Percentiles rank a stretch among this genome's conserved stretches.
phyloP scores from a whole-genome alignment of 2,329 filamentous ascomycete species.

The Fusarium sulawesiense region DNA sequence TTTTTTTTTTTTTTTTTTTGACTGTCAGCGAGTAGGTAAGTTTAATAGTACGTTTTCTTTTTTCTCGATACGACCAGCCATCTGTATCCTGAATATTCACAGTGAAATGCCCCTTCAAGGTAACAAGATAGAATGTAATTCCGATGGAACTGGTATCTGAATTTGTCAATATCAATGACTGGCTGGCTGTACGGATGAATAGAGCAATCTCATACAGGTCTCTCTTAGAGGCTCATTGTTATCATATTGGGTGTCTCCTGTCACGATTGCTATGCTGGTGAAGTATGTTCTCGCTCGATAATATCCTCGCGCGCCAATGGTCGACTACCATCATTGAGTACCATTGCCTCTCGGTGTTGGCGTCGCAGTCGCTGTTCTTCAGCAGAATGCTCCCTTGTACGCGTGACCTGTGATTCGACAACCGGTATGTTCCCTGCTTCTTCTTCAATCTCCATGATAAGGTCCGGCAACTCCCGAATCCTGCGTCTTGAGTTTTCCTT shows the following conservation, averaged over 20 bases:
- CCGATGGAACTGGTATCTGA: not conserved
- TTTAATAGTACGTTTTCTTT: not conserved
- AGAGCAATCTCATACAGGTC: not conserved
- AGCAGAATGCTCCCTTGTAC: slow-evolving; percentile 63
- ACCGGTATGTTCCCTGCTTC: slow-evolving; percentile 40
- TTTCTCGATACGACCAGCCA: not conserved
- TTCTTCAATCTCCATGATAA: slow-evolving; percentile 51
- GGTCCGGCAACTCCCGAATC: slow-evolving; percentile 48
- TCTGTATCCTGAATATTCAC: not conserved
- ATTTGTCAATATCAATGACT: not conserved
- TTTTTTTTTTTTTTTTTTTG: not conserved
- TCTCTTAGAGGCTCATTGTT: not conserved
- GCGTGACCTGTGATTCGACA: slow-evolving; percentile 46
- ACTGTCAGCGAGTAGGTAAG: not conserved
- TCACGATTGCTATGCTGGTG: slow-evolving; percentile 38
- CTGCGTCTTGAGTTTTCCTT: slow-evolving; percentile 48
- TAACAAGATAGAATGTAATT: not conserved
- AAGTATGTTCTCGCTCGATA: slow-evolving; percentile 71
- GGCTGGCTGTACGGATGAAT: not conserved
- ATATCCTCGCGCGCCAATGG: slow-evolving; percentile 82
- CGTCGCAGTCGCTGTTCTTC: slow-evolving; percentile 80
- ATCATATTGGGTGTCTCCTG: slow-evolving; percentile 3
- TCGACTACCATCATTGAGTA: slow-evolving; percentile 85
- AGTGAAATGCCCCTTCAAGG: not conserved
- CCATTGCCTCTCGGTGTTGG: slow-evolving; percentile 87